Base-by-base conservation (phyloP, 306 rosid genomes). In the Astragalus membranaceus region DNA sequence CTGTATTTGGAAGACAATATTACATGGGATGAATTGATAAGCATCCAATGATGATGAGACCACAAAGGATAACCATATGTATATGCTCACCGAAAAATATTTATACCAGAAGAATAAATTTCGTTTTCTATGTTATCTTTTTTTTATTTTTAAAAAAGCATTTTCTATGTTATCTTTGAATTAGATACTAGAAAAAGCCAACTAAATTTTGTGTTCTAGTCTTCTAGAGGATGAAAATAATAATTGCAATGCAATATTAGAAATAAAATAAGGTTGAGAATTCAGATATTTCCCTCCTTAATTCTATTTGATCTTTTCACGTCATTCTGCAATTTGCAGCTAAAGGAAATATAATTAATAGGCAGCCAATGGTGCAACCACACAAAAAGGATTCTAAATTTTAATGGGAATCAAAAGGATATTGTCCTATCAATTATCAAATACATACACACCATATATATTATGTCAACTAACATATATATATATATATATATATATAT, bases 311-410 rank as follows among this genome's bases (percentile, higher is more conserved):
- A 57, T 64, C 62, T 64, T 50, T 75, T 80, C 64, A 51, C 53
- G 75, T 41, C 82, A 74, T 70, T 78, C 58, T 78, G 32, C 67
- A 58, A 70, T 58, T 70, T 82, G 78, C 29, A 46, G 47, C 26
- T 43, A 44, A 67, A 37, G 52, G 58, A 78, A 78, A 78, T 64
- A 46, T 60, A 46, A 68, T 57, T 52, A 46, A 61, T 64, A 63
- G 53, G 51, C 11, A 62, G 52, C 52, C 68, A 63, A 75, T 70
- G 37, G 63, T 50, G 69, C 50, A 58, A 64, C 75, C 75, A 74
- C 59, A 52, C 10, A 51, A 47, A 47, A 9, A 26, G 30, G 30
- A 70, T 75, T 82, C 80, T 82, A 17, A 59, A 65, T 26, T 65
- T 50, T 47, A 59, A 59, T 74, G 81, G 81, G 86, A 74, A 82